Percentiles rank a stretch among this genome's conserved stretches.
These are phyloP conservation scores for Taiozyma sp. DNA, from an alignment of 1,139 yeast species.

Conservation along the genomic window DNA sequence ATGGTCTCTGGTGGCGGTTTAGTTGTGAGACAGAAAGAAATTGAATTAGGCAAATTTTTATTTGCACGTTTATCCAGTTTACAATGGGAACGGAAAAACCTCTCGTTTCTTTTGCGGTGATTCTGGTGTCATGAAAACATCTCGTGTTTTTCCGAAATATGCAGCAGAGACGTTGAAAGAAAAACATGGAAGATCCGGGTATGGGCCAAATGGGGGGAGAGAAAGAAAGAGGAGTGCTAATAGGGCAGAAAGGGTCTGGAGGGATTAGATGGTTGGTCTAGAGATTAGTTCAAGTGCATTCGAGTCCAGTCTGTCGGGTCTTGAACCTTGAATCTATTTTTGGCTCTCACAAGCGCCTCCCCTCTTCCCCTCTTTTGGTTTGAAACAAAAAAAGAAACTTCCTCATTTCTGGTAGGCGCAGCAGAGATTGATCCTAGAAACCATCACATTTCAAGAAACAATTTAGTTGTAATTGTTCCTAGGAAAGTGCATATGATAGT, in stretches of 20 bases:
- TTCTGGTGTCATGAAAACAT: neutral
- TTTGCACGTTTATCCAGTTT: neutral
- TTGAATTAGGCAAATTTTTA: neutral
- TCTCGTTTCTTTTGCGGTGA: neutral
- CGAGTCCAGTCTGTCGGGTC: no score
- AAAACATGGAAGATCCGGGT: no score
- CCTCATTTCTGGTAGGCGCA: neutral
- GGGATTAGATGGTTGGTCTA: no score
- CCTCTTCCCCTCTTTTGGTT: neutral
- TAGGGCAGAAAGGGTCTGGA: no score
- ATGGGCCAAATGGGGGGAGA: no score
- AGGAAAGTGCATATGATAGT: no score
- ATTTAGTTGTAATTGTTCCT: no score
- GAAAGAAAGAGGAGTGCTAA: no score
- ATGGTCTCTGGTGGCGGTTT: neutral
- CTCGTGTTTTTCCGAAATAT: neutral
- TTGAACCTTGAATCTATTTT: no score
- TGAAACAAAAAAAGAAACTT: neutral
- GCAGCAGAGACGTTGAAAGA: neutral
- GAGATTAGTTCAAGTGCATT: no score
- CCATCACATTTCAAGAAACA: no score
- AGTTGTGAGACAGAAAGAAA: neutral
- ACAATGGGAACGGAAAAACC: neutral
- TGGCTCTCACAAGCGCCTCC: neutral
- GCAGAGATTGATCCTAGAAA: neutral